These are phyloP conservation scores for Pythium rishiriense DNA, from an alignment of 352 stramenopile species.

Conservation along the genomic window DNA sequence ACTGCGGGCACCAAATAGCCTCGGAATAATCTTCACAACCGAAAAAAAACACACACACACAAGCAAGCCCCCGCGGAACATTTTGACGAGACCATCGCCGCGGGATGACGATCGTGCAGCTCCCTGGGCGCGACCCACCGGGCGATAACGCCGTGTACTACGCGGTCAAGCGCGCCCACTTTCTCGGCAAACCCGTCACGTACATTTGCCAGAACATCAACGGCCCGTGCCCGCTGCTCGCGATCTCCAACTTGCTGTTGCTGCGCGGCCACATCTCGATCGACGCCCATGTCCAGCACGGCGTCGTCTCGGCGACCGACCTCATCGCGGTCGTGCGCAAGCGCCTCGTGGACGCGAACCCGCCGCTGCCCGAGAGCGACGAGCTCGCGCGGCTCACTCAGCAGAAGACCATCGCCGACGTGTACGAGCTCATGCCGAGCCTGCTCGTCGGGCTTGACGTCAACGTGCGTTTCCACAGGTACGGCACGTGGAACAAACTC, in stretches of 20 bases:
- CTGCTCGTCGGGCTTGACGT: slow-evolving; percentile 97
- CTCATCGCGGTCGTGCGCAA: slow-evolving; percentile 91
- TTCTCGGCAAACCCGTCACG: slow-evolving; percentile 73
- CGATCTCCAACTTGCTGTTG: slow-evolving; percentile 95
- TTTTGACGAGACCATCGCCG: neutral
- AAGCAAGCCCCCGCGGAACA: neutral
- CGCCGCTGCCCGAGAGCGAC: slow-evolving; percentile 45
- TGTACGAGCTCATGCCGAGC: slow-evolving; percentile 90
- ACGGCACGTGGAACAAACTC: slow-evolving; percentile 13
- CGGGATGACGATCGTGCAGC: slow-evolving; percentile 4
- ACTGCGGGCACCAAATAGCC: neutral
- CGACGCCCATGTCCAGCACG: slow-evolving; percentile 45
- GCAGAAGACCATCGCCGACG: slow-evolving; percentile 88
- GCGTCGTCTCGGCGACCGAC: slow-evolving; percentile 87
- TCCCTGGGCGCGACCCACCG: neutral
- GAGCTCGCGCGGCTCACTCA: slow-evolving; percentile 69
- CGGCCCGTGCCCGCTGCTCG: slow-evolving; percentile 96
- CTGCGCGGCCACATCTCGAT: slow-evolving; percentile 90
- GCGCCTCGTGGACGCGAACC: slow-evolving; percentile 84
- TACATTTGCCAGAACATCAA: slow-evolving; percentile 98
- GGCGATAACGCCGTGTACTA: slow-evolving; percentile 31
- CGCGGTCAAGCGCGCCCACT: slow-evolving; percentile 76
- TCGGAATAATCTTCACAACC: neutral
- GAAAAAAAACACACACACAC: neutral
- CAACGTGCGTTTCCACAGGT: slow-evolving; percentile 96